phyloP scores from a whole-genome alignment of 2,329 filamentous ascomycete species.

The Laburnicola sp. region DNA sequence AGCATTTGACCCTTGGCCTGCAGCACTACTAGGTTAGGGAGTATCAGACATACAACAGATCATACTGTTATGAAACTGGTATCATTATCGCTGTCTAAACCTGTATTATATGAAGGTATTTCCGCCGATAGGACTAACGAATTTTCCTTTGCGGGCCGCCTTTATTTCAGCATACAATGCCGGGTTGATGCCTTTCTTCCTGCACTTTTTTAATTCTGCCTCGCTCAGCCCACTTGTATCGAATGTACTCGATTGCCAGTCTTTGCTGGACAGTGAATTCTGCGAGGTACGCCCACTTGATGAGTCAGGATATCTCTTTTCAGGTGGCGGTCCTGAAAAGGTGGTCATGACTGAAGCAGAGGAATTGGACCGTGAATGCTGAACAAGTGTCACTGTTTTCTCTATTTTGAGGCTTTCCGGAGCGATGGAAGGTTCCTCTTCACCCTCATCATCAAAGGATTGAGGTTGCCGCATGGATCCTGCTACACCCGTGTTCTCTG shows the following conservation, averaged over 20 bases:
- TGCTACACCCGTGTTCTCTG: background rate
- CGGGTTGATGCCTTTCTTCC: slow-evolving; percentile 54
- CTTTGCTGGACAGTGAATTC: slow-evolving; percentile 29
- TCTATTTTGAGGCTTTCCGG: slow-evolving; percentile 33
- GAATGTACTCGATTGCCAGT: slow-evolving; percentile 48
- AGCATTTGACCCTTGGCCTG: background rate
- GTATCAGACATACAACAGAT: background rate
- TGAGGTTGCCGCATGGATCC: slow-evolving; percentile 1
- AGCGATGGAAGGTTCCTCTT: background rate
- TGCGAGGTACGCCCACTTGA: slow-evolving; percentile 8
- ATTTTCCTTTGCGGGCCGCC: slow-evolving; percentile 47
- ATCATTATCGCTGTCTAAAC: background rate
- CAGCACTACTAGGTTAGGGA: background rate
- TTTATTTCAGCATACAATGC: slow-evolving; percentile 54
- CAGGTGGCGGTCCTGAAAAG: slow-evolving; percentile 26
- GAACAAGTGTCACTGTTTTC: slow-evolving; percentile 39
- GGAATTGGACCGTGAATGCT: slow-evolving; percentile 35
- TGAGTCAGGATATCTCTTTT: slow-evolving; percentile 11
- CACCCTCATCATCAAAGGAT: background rate
- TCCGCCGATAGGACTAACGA: slow-evolving; percentile 41
- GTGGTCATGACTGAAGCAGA: slow-evolving; percentile 25
- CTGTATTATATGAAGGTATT: slow-evolving; percentile 36
- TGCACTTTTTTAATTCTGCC: slow-evolving; percentile 49
- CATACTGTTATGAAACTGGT: background rate
- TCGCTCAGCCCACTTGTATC: slow-evolving; percentile 45